Evolutionary conservation across 192 early-diverging fungal species (phyloP).

Genomic region (Coemansia sp.): DNA sequence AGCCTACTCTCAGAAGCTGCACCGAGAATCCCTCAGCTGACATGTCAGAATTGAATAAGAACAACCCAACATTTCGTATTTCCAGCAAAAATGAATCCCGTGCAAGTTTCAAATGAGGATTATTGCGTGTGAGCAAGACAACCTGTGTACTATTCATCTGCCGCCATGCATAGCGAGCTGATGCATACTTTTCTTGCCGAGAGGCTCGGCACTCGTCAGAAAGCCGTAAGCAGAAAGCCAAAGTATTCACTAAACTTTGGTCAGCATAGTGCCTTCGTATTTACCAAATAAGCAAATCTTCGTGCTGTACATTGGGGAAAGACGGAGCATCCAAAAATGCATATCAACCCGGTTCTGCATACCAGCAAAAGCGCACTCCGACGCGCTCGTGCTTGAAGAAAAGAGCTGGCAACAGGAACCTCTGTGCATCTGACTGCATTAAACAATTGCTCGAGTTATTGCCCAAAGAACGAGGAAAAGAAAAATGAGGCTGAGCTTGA

Average conservation of each 20-base stretch:
- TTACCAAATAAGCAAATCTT: too few species aligned
- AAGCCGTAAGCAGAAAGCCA: not conserved
- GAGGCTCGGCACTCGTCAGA: not conserved
- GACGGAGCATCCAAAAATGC: not conserved
- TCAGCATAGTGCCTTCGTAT: too few species aligned
- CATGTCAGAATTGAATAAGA: slow-evolving; percentile 1
- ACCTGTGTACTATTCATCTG: slow-evolving; percentile 5
- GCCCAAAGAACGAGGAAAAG: slow-evolving; percentile 1
- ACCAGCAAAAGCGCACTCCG: not conserved
- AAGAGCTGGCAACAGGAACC: slow-evolving; percentile 7
- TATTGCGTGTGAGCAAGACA: slow-evolving; percentile 9
- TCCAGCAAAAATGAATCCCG: not conserved
- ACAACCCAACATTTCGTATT: not conserved
- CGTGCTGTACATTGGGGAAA: too few species aligned
- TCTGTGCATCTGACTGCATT: not conserved
- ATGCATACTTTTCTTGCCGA: not conserved
- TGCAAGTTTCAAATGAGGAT: not conserved
- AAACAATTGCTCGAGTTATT: not conserved
- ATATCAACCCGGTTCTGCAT: not conserved
- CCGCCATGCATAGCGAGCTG: slow-evolving; percentile 3
- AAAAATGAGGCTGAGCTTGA: slow-evolving; percentile 14
- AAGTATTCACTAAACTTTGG: slow-evolving; percentile 1
- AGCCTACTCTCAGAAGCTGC: not conserved
- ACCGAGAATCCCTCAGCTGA: slow-evolving; percentile 12
- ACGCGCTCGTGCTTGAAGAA: not conserved